phyloP scores from a whole-genome alignment of 148 eudicot genomes.

The Vaccinium corymbosum region DNA sequence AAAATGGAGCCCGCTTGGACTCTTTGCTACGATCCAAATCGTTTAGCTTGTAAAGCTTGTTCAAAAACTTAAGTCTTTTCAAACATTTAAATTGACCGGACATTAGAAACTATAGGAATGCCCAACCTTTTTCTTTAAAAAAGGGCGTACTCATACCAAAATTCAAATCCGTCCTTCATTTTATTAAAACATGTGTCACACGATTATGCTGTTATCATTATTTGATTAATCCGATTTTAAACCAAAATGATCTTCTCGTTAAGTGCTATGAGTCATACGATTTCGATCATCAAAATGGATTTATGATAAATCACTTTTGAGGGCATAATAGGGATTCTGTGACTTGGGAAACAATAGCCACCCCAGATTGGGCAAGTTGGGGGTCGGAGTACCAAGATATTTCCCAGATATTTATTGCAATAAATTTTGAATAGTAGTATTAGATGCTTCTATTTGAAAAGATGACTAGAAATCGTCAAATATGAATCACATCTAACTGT shows the following conservation, averaged over 20 bases:
- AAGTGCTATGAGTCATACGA: neutral
- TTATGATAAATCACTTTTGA: neutral
- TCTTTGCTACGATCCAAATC: neutral
- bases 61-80: neutral
- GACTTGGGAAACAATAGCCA: neutral
- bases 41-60: neutral
- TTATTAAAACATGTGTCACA: neutral
- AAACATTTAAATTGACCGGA: neutral
- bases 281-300: neutral
- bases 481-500: neutral
- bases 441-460: slow-evolving; percentile 6
- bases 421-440: neutral
- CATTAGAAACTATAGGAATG: neutral
- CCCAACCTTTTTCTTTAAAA: neutral
- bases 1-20: too few species aligned
- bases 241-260: neutral
- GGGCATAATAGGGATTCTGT: neutral
- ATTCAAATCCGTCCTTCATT: neutral
- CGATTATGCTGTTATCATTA: neutral
- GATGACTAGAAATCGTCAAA: neutral
- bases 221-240: neutral
- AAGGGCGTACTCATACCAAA: neutral
- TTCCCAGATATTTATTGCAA: neutral
- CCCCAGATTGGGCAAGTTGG: neutral
- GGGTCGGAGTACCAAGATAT: neutral